Conservation (phyloP, 2,329 filamentous ascomycete species). For the Metarhizium album region DNA sequence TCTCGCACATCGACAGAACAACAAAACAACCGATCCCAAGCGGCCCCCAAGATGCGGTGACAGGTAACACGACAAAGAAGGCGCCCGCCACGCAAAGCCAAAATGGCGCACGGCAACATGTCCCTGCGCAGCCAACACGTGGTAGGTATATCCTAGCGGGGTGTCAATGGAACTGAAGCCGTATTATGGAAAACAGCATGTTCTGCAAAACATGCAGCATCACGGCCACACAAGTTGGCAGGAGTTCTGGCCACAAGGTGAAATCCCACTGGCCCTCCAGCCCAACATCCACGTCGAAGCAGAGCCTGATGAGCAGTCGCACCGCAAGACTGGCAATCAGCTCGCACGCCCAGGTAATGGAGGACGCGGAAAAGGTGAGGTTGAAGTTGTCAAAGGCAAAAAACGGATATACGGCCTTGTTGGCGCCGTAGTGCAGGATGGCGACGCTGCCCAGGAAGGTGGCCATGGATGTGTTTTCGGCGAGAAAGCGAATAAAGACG, state of each 20-base stretch:
- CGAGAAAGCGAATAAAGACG: conserved; percentile 56
- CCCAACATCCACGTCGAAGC: conserved; percentile 52
- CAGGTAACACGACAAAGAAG: not conserved
- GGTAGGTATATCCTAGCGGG: not conserved
- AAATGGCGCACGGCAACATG: not conserved
- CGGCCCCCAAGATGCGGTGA: not conserved
- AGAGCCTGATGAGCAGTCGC: conserved; percentile 43
- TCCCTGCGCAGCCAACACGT: not conserved
- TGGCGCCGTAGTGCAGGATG: conserved; percentile 55
- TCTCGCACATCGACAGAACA: conserved; percentile 1
- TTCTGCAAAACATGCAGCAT: conserved; percentile 61
- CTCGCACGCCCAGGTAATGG: conserved; percentile 58
- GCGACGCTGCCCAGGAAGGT: conserved; percentile 55
- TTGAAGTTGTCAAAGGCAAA: conserved; percentile 56
- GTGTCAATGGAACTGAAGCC: conserved; percentile 40
- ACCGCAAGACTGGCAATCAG: conserved; percentile 50
- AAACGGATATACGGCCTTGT: conserved; percentile 59
- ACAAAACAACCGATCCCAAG: not conserved
- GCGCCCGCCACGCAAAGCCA: not conserved
- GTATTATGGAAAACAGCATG: conserved; percentile 60
- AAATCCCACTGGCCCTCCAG: conserved; percentile 55
- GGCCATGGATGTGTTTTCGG: conserved; percentile 59
- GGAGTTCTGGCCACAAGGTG: conserved; percentile 54
- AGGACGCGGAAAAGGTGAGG: conserved; percentile 52
- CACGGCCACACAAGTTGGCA: conserved; percentile 55